Evolutionary conservation across 1,284 basidiomycete genomes (phyloP).

Genomic region (Leccinum fallax): DNA sequence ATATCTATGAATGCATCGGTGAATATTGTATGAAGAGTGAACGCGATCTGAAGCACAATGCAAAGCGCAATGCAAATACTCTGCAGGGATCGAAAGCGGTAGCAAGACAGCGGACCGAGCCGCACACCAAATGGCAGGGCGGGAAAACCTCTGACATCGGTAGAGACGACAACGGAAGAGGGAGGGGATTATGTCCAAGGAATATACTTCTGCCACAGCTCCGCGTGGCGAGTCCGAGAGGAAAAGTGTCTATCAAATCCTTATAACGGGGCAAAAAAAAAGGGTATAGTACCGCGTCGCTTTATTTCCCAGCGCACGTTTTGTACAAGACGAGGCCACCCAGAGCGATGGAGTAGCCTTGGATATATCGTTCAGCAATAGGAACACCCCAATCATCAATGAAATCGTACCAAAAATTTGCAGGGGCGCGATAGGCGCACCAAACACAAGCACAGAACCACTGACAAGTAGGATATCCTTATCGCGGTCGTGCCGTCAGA

Average conservation of each 20-base stretch:
- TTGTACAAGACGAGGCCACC: constrained; percentile 81
- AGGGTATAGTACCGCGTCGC: neutral
- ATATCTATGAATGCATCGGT: constrained; percentile 15
- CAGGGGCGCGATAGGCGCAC: constrained; percentile 74
- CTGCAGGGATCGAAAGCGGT: neutral
- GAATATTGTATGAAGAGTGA: constrained; percentile 4
- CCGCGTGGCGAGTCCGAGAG: neutral
- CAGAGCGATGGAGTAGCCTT: constrained; percentile 83
- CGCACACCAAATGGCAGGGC: neutral
- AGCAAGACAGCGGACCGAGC: neutral
- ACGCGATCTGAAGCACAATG: neutral
- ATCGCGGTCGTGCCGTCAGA: constrained; percentile 10
- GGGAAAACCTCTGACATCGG: neutral
- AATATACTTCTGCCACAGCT: constrained; percentile 8
- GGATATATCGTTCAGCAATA: constrained; percentile 4
- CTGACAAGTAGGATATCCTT: constrained; percentile 93
- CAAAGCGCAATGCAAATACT: neutral
- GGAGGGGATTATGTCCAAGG: neutral
- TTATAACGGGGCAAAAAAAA: neutral
- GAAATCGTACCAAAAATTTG: constrained; percentile 78
- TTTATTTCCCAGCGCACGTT: constrained; percentile 68
- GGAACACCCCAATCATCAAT: neutral
- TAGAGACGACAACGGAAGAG: neutral
- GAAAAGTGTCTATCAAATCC: neutral
- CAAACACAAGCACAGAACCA: constrained; percentile 86